Evolutionary conservation across 139 green algal genomes (phyloP).

Genomic region (Eudorina sp.): DNA sequence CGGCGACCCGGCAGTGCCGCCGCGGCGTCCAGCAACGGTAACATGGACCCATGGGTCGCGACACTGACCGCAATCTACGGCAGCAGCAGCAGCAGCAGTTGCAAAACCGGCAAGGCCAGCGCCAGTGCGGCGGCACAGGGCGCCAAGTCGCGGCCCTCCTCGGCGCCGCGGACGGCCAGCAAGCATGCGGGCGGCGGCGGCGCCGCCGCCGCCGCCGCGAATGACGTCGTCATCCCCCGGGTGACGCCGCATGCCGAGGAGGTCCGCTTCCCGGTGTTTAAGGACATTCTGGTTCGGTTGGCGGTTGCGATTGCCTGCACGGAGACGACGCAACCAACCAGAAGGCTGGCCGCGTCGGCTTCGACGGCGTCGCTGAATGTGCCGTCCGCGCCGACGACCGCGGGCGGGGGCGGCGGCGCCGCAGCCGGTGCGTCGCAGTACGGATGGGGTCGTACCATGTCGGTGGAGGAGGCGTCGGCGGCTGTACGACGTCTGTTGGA

Average conservation of each 20-base stretch:
- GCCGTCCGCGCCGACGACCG: background rate
- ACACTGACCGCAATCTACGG: too few relatives aligned
- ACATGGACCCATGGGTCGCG: background rate
- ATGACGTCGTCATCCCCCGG: background rate
- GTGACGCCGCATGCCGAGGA: background rate
- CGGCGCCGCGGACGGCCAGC: background rate
- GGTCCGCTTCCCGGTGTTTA: slow-evolving; percentile 33
- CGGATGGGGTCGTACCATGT: background rate
- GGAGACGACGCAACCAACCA: background rate
- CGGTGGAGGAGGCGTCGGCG: background rate
- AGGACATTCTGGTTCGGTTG: slow-evolving; percentile 22
- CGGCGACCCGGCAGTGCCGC: background rate
- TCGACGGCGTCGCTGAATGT: background rate
- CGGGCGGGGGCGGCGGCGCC: background rate
- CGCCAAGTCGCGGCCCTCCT: background rate
- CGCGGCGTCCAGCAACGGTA: background rate
- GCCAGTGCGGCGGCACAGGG: background rate
- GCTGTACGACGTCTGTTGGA: slow-evolving; percentile 7
- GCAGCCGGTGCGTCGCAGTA: background rate
- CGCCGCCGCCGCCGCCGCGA: background rate
- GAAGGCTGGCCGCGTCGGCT: background rate
- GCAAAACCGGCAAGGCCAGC: too few relatives aligned
- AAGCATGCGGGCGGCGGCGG: background rate
- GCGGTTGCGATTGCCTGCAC: background rate
- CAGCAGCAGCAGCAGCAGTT: background rate